Conservation (phyloP, 2,329 filamentous ascomycete species). For the Phyllosticta citribraziliensis region DNA sequence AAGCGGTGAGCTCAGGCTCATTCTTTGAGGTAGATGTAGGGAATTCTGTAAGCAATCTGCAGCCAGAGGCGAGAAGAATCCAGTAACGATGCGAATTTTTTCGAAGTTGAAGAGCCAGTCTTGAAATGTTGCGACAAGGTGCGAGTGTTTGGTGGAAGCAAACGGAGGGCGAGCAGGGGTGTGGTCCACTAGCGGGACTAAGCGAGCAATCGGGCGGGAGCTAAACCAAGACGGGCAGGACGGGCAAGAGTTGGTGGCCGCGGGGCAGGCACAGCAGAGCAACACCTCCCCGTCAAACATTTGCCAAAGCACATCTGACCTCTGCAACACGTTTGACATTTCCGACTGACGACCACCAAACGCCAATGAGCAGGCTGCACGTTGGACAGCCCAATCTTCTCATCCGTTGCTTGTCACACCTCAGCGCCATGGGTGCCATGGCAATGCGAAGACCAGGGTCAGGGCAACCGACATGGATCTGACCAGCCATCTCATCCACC, state of each 20-base stretch:
- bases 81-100: no score
- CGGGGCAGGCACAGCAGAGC: background rate
- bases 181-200: background rate
- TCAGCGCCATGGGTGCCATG: background rate
- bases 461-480: background rate
- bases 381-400: background rate
- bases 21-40: no score
- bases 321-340: background rate
- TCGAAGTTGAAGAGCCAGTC: background rate
- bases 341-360: no score
- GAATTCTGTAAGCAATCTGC: no score
- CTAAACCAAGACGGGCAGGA: background rate
- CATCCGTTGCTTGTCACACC: background rate
- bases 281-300: background rate
- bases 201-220: background rate
- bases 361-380: no score
- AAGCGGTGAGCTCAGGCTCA: no score
- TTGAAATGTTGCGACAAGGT: background rate
- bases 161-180: background rate
- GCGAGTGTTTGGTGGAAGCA: background rate
- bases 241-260: background rate
- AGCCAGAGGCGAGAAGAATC: no score
- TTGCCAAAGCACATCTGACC: background rate
- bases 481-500: background rate
- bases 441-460: background rate